A percentile compares a stretch with the other conserved stretches of the same genome.
Evolutionary conservation across 306 rosid genomes (phyloP).

Genomic region (Begonia loranthoides): DNA sequence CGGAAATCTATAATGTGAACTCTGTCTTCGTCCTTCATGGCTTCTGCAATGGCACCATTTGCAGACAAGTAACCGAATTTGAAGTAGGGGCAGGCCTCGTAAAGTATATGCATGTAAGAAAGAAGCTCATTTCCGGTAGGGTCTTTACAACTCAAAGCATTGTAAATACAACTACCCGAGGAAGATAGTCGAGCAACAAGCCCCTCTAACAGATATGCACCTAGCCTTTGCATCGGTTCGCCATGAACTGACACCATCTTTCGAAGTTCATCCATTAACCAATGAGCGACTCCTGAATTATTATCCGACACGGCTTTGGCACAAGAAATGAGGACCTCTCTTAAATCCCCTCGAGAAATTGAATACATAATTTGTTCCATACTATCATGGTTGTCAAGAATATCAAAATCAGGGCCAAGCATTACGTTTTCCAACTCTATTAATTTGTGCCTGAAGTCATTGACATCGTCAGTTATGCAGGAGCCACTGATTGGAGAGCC

Average conservation of each 20-base stretch:
- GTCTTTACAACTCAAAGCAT: constrained; percentile 65
- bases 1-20: constrained; percentile 96
- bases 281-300: constrained; percentile 50
- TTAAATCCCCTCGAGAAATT: constrained; percentile 51
- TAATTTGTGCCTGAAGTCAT: constrained; percentile 64
- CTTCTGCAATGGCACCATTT: constrained; percentile 97
- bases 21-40: constrained; percentile 68
- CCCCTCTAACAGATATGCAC: constrained; percentile 98
- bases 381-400: constrained; percentile 35
- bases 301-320: constrained; percentile 67
- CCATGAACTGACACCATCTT: constrained; percentile 86
- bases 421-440: constrained; percentile 72
- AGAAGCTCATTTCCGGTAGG: constrained; percentile 67
- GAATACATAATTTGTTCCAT: constrained; percentile 55
- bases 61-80: constrained; percentile 97
- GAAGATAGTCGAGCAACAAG: constrained; percentile 56
- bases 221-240: constrained; percentile 86
- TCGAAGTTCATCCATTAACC: constrained; percentile 71
- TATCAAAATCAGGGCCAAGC: constrained; percentile 74
- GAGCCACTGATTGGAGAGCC: constrained; percentile 73
- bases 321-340: constrained; percentile 51
- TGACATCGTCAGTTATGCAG: constrained; percentile 54
- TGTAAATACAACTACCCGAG: constrained; percentile 72
- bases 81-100: constrained; percentile 91
- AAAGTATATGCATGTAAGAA: constrained; percentile 75